Conservation (phyloP, 2,329 filamentous ascomycete genomes). For the Exophiala aquamarina region DNA sequence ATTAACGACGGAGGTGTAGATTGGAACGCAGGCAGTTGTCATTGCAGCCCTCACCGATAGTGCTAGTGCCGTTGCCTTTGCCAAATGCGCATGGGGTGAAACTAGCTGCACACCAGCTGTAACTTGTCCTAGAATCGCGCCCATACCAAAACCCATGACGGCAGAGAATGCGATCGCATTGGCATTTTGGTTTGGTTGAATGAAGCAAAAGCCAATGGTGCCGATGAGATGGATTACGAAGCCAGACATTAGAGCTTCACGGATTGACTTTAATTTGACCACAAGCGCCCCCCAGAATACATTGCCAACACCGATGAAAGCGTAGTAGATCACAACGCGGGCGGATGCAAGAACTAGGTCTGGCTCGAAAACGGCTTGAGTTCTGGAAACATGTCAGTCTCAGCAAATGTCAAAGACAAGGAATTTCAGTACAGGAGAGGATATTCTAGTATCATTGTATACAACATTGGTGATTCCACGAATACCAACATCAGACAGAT, state of each 20-base stretch:
- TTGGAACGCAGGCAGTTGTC: not conserved
- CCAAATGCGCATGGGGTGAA: slow-evolving; percentile 3
- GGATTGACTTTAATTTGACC: slow-evolving; percentile 2
- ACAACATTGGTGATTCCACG: slow-evolving; percentile 12
- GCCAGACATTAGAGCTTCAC: slow-evolving; percentile 1
- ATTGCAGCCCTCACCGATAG: not conserved
- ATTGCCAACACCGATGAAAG: slow-evolving; percentile 1
- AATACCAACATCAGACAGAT: slow-evolving; percentile 11
- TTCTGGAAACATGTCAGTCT: not conserved
- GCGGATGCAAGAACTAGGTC: too few relatives aligned
- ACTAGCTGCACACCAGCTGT: slow-evolving; percentile 4
- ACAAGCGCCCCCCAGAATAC: slow-evolving; percentile 4
- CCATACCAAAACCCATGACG: slow-evolving; percentile 6
- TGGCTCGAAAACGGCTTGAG: slow-evolving; percentile 5
- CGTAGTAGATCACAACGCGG: too few relatives aligned
- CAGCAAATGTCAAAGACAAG: too few relatives aligned
- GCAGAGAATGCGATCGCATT: slow-evolving; percentile 1
- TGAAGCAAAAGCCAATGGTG: slow-evolving; percentile 1
- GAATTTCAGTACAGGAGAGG: slow-evolving; percentile 1
- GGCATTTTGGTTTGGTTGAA: slow-evolving; percentile 3
- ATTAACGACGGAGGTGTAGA: slow-evolving; percentile 2
- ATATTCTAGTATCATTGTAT: too few relatives aligned
- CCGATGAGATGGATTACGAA: slow-evolving; percentile 3
- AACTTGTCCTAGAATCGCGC: slow-evolving; percentile 2
- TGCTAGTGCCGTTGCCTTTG: slow-evolving; percentile 7